Base-by-base conservation (phyloP, 495 filamentous ascomycete genomes). In the Stereocaulon alpinum region DNA sequence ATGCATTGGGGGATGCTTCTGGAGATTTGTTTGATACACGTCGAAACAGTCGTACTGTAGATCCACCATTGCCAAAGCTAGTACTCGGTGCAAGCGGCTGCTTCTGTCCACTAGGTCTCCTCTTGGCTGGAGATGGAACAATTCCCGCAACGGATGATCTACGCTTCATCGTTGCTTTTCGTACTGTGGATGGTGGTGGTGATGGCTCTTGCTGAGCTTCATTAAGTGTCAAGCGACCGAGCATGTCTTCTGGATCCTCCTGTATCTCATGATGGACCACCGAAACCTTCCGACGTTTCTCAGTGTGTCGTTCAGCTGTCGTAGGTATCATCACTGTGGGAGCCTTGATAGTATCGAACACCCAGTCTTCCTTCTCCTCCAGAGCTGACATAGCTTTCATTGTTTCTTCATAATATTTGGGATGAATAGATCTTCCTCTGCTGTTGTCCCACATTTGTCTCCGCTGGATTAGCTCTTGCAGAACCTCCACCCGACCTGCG, bases 271-370 rank as follows among this genome's bases (percentile, higher is more conserved):
- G 29, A 34, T 58, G 20, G 24, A 37, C 12, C 34, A 20, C 40
- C 37, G 61, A 60, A 9, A 62, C 40, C 34, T 54, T 63, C 18
- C 68, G 62, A 17, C 66, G 64, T 55, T 71, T 72, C 34, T 66
- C 66, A 11, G 69, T 71, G 18, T 64, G 61, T 40, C 58, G 65
- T 2, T 73, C 71, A 1, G 67, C 68, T 30, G 71, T 68, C 48
- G 75, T 71, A 37, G 70, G 71, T 10, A 72, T 71, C 61, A 69
- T 70, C 67, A 80, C 76, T 2, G 73, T 74, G 18, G 78, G 71
- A 27, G 82, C 85, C 68, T 87, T 92, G 64, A 99, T 82, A 0
- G 93, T 99, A 66, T 96, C 93, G 67, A 99, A 99, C n/a, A 96
- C 85, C 93, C 93, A 99, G 55, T 88, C 88, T 64, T 95, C 91